A percentile compares a stretch with the other conserved stretches of the same genome.
Conservation (phyloP, 257 asterid species). For the Haberlea rhodopensis region DNA sequence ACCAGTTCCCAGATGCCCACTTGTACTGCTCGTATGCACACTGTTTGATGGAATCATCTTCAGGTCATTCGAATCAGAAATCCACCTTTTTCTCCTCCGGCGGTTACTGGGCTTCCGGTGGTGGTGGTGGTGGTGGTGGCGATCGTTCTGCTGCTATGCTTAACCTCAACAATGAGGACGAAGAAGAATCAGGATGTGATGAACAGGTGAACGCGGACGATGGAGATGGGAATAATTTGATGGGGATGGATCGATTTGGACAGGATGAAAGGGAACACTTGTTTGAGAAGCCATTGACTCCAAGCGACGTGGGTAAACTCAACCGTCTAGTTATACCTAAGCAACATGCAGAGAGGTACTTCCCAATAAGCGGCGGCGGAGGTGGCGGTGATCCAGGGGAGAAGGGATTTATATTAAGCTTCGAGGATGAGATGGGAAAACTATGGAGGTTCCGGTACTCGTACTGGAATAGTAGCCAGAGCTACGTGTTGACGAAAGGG, state of each 20-base stretch:
- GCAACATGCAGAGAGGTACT: slow-evolving; percentile 88
- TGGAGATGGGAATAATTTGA: background rate
- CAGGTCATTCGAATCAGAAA: slow-evolving; percentile 30
- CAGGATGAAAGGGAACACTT: slow-evolving; percentile 36
- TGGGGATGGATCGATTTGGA: background rate
- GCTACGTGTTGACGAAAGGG: slow-evolving; percentile 88
- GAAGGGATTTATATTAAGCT: slow-evolving; percentile 60
- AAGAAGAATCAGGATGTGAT: slow-evolving; percentile 27
- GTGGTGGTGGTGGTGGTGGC: background rate
- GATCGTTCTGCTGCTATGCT: slow-evolving; percentile 9
- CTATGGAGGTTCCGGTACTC: slow-evolving; percentile 86
- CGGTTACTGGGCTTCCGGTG: background rate
- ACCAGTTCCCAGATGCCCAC: slow-evolving; percentile 38
- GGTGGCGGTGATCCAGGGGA: slow-evolving; percentile 45
- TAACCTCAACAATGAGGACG: slow-evolving; percentile 59
- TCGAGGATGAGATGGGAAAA: slow-evolving; percentile 79
- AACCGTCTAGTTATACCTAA: slow-evolving; percentile 93
- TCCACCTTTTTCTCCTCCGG: slow-evolving; percentile 2
- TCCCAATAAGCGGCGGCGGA: slow-evolving; percentile 47
- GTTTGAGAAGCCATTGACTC: slow-evolving; percentile 90
- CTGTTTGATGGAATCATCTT: slow-evolving; percentile 34
- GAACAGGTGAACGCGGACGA: slow-evolving; percentile 13
- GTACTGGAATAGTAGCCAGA: slow-evolving; percentile 94
- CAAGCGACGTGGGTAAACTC: slow-evolving; percentile 93
- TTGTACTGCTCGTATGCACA: slow-evolving; percentile 44